These are phyloP conservation scores for Hyaloscypha variabilis DNA, from an alignment of 495 filamentous ascomycete species.

Conservation along the genomic window DNA sequence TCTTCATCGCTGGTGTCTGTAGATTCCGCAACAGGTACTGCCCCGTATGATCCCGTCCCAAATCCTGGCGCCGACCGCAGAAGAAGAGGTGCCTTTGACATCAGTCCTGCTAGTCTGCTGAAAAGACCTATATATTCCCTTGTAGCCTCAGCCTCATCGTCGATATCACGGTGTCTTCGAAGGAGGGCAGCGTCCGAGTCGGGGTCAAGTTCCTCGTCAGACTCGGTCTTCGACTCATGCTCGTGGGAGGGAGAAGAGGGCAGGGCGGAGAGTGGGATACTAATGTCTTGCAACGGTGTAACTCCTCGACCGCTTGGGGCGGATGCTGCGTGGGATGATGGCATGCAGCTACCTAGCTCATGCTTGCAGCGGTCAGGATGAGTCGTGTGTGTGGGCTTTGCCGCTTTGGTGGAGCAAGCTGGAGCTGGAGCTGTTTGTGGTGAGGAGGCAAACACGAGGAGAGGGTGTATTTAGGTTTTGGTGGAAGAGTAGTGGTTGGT, in stretches of 20 bases:
- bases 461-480: no score
- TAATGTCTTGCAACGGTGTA: conserved; percentile 2
- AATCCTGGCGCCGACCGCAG: conserved; percentile 62
- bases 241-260: conserved; percentile 9
- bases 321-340: background rate
- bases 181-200: conserved; percentile 31
- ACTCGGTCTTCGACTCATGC: conserved; percentile 17
- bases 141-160: conserved; percentile 16
- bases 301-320: background rate
- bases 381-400: background rate
- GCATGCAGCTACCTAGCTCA: background rate
- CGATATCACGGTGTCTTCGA: conserved; percentile 24
- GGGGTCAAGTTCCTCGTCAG: conserved; percentile 29
- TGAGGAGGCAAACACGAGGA: no score
- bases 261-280: conserved; percentile 25
- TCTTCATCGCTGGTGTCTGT: conserved; percentile 35
- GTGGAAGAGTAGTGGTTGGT: background rate
- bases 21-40: conserved; percentile 42
- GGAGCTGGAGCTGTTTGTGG: background rate
- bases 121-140: conserved; percentile 18
- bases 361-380: background rate
- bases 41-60: conserved; percentile 60
- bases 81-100: conserved; percentile 58
- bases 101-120: conserved; percentile 33
- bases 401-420: no score